These are phyloP conservation scores for Termitomyces sp. DNA, from an alignment of 768 basidiomycete species.

Conservation along the genomic window DNA sequence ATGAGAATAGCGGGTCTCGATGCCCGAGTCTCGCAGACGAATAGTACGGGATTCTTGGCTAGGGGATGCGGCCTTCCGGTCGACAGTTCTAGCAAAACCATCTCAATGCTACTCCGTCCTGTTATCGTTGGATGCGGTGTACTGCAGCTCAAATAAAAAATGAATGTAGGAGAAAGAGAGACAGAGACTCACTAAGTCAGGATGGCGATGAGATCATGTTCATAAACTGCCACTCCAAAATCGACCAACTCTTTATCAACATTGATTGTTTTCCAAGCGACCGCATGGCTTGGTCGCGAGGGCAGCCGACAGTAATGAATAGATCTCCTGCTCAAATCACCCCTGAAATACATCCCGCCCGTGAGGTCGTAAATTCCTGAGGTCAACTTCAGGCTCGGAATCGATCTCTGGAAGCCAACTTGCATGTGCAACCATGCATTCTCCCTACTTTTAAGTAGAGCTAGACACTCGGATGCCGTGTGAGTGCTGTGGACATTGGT, in stretches of 20 bases:
- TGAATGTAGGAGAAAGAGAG: neutral
- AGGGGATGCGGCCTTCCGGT: too few species aligned
- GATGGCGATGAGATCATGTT: constrained; percentile 40
- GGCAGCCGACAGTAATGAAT: constrained; percentile 33
- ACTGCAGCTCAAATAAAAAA: neutral
- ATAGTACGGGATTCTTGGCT: too few species aligned
- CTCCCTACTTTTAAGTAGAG: constrained; percentile 21
- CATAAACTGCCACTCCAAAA: constrained; percentile 37
- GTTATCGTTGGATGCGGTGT: neutral
- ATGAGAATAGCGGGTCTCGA: too few species aligned
- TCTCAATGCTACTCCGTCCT: neutral
- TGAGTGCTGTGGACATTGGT: constrained; percentile 22
- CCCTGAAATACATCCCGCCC: constrained; percentile 35
- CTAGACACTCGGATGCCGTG: constrained; percentile 19
- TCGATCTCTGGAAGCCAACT: constrained; percentile 20
- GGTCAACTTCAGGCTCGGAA: constrained; percentile 24
- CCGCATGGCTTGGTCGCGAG: constrained; percentile 17
- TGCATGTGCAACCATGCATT: constrained; percentile 27
- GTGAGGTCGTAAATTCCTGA: constrained; percentile 41
- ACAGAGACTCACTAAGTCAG: constrained; percentile 33
- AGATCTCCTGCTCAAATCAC: constrained; percentile 20
- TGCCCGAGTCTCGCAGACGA: too few species aligned
- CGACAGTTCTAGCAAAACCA: constrained; percentile 4
- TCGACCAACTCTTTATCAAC: constrained; percentile 32
- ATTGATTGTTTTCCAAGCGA: constrained; percentile 26